Conservation (phyloP, 257 asterid genomes). For the Verbascum thapsus region DNA sequence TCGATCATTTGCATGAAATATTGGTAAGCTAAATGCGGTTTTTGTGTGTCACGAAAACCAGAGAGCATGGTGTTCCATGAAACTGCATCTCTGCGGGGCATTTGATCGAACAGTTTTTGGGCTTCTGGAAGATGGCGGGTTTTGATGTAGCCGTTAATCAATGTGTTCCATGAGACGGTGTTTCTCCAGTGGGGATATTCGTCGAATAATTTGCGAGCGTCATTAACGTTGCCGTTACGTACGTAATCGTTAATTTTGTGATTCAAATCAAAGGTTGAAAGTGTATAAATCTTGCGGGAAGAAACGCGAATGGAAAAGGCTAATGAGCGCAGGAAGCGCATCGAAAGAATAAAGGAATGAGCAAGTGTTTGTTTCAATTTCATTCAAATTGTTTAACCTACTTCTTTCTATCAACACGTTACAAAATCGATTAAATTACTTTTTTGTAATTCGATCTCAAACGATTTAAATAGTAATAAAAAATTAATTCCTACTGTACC, state of each 20-base stretch:
- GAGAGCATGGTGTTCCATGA: constrained; percentile 85
- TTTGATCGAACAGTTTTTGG: constrained; percentile 59
- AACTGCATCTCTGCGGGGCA: constrained; percentile 66
- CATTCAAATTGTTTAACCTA: no score
- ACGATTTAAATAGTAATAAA: no score
- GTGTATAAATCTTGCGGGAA: constrained; percentile 34
- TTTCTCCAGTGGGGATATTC: constrained; percentile 50
- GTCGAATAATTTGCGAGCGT: constrained; percentile 62
- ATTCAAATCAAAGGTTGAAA: constrained; percentile 39
- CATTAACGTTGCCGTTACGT: constrained; percentile 40
- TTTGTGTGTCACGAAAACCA: constrained; percentile 52
- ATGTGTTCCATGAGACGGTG: constrained; percentile 71
- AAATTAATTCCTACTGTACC: no score
- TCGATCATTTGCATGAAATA: constrained; percentile 51
- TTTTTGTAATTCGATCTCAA: no score
- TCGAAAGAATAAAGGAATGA: constrained; percentile 1
- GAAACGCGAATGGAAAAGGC: constrained; percentile 26
- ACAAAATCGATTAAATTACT: no score
- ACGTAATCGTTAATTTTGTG: constrained; percentile 44
- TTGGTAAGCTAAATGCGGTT: constrained; percentile 41
- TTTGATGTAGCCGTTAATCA: constrained; percentile 56
- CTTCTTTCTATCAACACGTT: no score
- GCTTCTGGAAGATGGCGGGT: constrained; percentile 45
- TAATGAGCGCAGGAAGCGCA: constrained; percentile 35
- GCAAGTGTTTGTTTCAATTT: no score